A percentile compares a stretch with the other conserved stretches of the same genome.
Conservation (phyloP, 192 early-diverging fungal species). For the Obelidium mucronatum region DNA sequence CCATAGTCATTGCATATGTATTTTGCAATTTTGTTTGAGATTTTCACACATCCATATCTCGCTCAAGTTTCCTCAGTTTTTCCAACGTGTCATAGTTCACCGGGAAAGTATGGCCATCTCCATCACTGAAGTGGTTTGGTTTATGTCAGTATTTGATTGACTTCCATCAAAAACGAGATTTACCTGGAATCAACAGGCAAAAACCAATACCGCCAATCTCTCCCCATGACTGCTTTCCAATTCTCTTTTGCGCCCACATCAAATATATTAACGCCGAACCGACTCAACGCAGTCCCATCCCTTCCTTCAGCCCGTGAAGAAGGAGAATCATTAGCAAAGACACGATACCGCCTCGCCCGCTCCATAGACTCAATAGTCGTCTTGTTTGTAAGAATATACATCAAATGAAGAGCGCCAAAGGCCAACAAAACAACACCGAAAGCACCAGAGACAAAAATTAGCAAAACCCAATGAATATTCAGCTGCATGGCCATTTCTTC, state of each 20-base stretch:
- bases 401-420: constrained; percentile 46
- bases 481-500: constrained; percentile 20
- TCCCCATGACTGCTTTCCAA: constrained; percentile 44
- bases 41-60: not conserved
- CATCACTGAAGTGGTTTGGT: constrained; percentile 43
- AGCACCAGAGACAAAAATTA: constrained; percentile 46
- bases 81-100: constrained; percentile 32
- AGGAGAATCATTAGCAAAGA: not conserved
- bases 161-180: no score
- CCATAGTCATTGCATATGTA: not conserved
- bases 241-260: constrained; percentile 48
- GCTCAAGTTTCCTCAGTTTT: constrained; percentile 2
- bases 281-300: not conserved
- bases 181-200: constrained; percentile 49
- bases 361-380: constrained; percentile 59
- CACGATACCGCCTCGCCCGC: constrained; percentile 16
- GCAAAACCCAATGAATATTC: constrained; percentile 41
- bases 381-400: constrained; percentile 48
- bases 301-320: not conserved
- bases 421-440: constrained; percentile 50
- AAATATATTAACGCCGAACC: constrained; percentile 44
- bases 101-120: constrained; percentile 52
- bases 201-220: constrained; percentile 45
- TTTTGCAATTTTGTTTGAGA: not conserved
- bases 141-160: no score